A percentile compares a stretch with the other conserved stretches of the same genome.
These are phyloP conservation scores for Macadamia tetraphylla DNA, from an alignment of 164 flowering plant species.

Conservation along the genomic window DNA sequence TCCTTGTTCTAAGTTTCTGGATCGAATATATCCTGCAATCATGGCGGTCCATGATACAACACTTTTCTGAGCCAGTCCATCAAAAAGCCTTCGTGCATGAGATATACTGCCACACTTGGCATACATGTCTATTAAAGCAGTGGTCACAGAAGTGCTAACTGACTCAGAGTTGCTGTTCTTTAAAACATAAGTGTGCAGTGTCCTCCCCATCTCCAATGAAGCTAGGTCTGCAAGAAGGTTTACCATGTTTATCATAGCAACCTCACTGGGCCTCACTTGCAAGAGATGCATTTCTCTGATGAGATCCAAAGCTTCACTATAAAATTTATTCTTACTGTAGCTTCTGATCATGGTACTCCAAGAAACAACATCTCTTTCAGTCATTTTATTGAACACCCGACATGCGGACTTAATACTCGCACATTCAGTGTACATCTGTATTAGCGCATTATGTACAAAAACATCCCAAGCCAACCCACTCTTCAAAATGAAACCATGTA, in stretches of 20 bases:
- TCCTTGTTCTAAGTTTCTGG: slow-evolving; percentile 29
- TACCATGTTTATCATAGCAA: slow-evolving; percentile 44
- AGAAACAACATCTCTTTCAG: slow-evolving; percentile 46
- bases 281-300: slow-evolving; percentile 33
- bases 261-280: slow-evolving; percentile 34
- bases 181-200: slow-evolving; percentile 37
- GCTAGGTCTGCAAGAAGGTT: slow-evolving; percentile 38
- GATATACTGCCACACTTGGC: slow-evolving; percentile 36
- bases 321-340: slow-evolving; percentile 18
- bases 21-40: slow-evolving; percentile 47
- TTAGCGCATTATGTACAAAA: slow-evolving; percentile 41
- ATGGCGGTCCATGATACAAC: slow-evolving; percentile 49
- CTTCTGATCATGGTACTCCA: slow-evolving; percentile 51
- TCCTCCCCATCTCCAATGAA: slow-evolving; percentile 26
- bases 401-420: slow-evolving; percentile 23
- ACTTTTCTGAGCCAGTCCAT: slow-evolving; percentile 24
- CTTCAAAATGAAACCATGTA: slow-evolving; percentile 45
- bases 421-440: slow-evolving; percentile 45
- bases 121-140: slow-evolving; percentile 56
- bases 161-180: slow-evolving; percentile 26
- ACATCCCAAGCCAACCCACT: slow-evolving; percentile 40
- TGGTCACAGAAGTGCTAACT: slow-evolving; percentile 18
- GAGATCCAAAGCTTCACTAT: slow-evolving; percentile 31
- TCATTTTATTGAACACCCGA: slow-evolving; percentile 34
- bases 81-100: slow-evolving; percentile 31